Base-by-base conservation (phyloP, 169 alveolate genomes). In the Sarcocystis neurona region DNA sequence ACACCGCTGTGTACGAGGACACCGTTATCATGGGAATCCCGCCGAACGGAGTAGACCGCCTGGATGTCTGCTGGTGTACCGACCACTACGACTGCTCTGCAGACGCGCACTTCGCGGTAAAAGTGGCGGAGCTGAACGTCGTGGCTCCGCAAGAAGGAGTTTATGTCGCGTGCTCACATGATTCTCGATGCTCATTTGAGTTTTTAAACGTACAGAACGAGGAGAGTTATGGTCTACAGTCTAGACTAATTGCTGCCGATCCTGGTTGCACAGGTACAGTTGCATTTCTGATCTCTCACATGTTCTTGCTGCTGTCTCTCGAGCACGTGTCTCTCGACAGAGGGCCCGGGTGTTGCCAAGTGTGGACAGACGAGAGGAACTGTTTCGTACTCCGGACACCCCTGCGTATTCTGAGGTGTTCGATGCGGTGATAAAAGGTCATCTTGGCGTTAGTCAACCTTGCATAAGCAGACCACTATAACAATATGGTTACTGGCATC, bases 31-130 rank as follows among this genome's bases (percentile, higher is more conserved):
- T 77, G n/a, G 12, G n/a, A 1, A 2, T 46, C 18, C 6, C 20
- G 43, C 6, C 2, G n/a, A 32, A 66, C n/a, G 30, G 60, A 27
- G 47, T 60, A 60, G 34, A 4, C 12, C 39, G 78, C 37, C 88
- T 87, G 27, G 82, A 85, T 32, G 60, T 87, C 43, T 87, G 91
- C 75, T 87, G 88, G 91, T 87, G 91, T 47, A 30, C 56, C 58
- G 34, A n/a, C 75, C 60, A 23, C 41, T 23, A 41, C 34, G 12
- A 20, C 30, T 87, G 91, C 75, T 37, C 43, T 30, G 46, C 20
- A 18, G 50, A 48, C 12, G 63, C 32, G 37, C 84, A 87, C 27
- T 87, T 87, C 86, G 34, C 58, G 68, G 39, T 41, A 0, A 79
- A 43, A 44, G 34, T 87, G 32, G 23, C 66, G 30, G 20, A 47